Base-by-base conservation (phyloP, 805 yeast species). In the Cyberlindnera sargentensis region DNA sequence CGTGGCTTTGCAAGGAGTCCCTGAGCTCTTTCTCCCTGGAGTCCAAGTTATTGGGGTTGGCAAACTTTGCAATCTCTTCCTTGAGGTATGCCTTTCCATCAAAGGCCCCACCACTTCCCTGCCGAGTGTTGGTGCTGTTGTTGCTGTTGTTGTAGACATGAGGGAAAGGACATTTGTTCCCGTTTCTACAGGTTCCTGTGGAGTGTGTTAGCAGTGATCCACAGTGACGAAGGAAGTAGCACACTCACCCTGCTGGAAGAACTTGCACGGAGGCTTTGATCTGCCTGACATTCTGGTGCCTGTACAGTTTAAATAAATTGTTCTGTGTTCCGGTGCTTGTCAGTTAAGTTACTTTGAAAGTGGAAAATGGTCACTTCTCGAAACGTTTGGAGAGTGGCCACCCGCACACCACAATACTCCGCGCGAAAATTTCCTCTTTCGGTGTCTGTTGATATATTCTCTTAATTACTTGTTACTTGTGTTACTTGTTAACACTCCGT, bases 91-190 rank as follows among this genome's bases (percentile, higher is more conserved):
- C 1, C 20, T 15, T 15, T 1, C 20, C 20, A 15, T 15, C 20
- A 15, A 15, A 15, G 36, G 31, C 43, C 20, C 40, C 44, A 15
- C 26, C 23, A 24, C 32, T 15, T 23, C 40, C 37, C 26, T n/a
- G 23, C 4, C 15, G 34, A 34, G 28, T 31, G 9, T 23, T 32
- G 37, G 9, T 38, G 36, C 33, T 34, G 37, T 36, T 41, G 36
- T 43, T 50, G 35, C 48, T 28, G 30, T 28, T 28, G 8, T 28
- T 28, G 31, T 55, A 54, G 11, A 63, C 66, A 50, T 75, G 80
- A 1, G 71, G 66, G 48, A 63, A 72, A 10, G 59, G 62, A 49
- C 80, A 75, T 26, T 58, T 58, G 34, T 55, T 57, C 0, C 80
- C 79, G 27, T 64, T 66, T 23, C 60, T 58, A 48, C 80, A 75